phyloP scores from a whole-genome alignment of 495 filamentous ascomycete species.

The Neurospora sp. region DNA sequence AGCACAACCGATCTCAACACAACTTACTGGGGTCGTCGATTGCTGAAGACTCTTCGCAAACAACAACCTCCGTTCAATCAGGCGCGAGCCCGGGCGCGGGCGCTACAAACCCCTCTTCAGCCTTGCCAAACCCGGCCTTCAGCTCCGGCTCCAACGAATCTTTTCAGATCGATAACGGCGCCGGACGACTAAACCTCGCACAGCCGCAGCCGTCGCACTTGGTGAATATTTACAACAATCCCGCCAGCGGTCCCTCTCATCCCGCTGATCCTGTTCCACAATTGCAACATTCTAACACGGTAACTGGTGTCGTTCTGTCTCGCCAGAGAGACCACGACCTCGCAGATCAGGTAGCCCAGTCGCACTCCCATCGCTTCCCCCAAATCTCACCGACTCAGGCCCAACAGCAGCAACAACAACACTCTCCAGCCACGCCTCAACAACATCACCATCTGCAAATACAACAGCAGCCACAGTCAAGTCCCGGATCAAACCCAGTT shows the following conservation, averaged over 20 bases:
- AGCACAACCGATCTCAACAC: conserved; percentile 41
- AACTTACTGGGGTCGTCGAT: conserved; percentile 33
- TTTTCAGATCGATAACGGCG: conserved; percentile 28
- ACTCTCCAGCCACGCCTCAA: conserved; percentile 17
- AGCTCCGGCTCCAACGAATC: conserved; percentile 34
- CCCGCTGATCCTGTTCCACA: conserved; percentile 12
- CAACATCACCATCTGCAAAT: conserved; percentile 18
- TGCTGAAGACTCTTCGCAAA: conserved; percentile 15
- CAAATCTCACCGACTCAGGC: conserved; percentile 22
- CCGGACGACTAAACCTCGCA: conserved; percentile 1
- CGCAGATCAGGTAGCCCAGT: conserved; percentile 23
- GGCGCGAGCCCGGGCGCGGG: conserved; percentile 20
- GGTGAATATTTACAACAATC: conserved; percentile 22
- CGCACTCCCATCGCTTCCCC: conserved; percentile 25
- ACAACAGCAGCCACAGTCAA: conserved; percentile 3
- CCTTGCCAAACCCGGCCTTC: conserved; percentile 33
- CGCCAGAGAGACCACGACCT: conserved; percentile 21
- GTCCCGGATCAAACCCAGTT: conserved; percentile 16
- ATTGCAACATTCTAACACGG: conserved; percentile 28
- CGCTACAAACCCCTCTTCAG: conserved; percentile 33
- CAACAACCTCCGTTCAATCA: conserved; percentile 15
- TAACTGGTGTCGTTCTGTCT: conserved; percentile 17
- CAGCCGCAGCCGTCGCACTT: conserved; percentile 21
- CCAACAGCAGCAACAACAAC: conserved; percentile 20
- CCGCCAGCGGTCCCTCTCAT: conserved; percentile 10